These are phyloP conservation scores for Stylonectria norvegica DNA, from an alignment of 2,329 filamentous ascomycete species.

Conservation along the genomic window DNA sequence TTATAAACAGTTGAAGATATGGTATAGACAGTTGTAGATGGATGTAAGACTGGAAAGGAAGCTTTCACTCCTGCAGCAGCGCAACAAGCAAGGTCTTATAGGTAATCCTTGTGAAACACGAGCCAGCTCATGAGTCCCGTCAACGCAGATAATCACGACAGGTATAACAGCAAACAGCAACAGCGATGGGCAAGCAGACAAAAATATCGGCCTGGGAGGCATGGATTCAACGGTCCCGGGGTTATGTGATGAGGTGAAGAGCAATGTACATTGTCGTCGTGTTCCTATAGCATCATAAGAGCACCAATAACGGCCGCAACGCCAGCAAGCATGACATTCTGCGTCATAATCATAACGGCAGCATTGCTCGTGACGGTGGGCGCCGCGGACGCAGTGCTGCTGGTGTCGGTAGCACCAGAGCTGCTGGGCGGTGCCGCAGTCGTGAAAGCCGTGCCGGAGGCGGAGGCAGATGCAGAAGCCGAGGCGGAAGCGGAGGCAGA, in stretches of 20 bases:
- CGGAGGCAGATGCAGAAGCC: constrained; percentile 6
- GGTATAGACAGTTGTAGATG: too few species aligned
- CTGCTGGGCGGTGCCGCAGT: constrained; percentile 5
- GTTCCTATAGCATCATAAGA: constrained; percentile 33
- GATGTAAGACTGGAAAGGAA: too few species aligned
- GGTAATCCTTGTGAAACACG: neutral
- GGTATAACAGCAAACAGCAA: too few species aligned
- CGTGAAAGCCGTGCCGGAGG: constrained; percentile 9
- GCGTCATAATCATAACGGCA: constrained; percentile 31
- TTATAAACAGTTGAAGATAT: too few species aligned
- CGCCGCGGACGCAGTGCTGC: constrained; percentile 10
- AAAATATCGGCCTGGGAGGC: neutral
- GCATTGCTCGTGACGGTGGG: constrained; percentile 26
- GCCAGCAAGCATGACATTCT: constrained; percentile 35
- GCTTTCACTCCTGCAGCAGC: too few species aligned
- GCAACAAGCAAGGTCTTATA: too few species aligned
- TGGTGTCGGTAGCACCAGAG: constrained; percentile 5
- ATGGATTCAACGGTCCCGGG: neutral
- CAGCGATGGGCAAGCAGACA: neutral
- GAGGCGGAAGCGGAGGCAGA: constrained; percentile 8
- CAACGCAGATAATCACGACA: neutral
- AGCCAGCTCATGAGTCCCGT: neutral
- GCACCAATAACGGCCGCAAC: constrained; percentile 34
- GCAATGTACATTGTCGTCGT: neutral
- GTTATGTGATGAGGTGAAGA: neutral